Conservation (phyloP, 192 early-diverging fungal species). For the Rhizoclosmatium sp. region DNA sequence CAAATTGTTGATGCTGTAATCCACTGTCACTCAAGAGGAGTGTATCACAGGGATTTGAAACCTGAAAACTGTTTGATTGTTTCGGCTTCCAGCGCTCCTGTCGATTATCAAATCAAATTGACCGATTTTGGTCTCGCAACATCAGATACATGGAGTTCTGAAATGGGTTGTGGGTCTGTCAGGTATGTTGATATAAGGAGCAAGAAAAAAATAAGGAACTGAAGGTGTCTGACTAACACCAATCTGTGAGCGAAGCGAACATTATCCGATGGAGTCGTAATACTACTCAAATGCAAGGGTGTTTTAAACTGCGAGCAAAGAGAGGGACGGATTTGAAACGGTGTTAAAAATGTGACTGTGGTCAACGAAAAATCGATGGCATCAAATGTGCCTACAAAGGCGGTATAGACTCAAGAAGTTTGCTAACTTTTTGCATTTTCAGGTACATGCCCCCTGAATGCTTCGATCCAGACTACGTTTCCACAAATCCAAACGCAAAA, state of each 20-base stretch:
- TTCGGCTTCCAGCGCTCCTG: background rate
- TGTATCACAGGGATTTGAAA: conserved; percentile 95
- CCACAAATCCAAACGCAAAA: conserved; percentile 18
- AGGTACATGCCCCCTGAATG: conserved; percentile 87
- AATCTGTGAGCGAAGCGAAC: too few species aligned
- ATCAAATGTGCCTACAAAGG: too few species aligned
- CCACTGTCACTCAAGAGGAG: conserved; percentile 75
- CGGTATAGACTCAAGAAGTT: too few species aligned
- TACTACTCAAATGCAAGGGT: too few species aligned
- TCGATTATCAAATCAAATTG: conserved; percentile 68
- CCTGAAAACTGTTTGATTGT: conserved; percentile 78
- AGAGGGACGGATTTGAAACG: too few species aligned
- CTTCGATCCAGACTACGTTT: conserved; percentile 33
- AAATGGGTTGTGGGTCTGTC: conserved; percentile 89
- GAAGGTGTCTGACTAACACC: too few species aligned
- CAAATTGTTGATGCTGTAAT: conserved; percentile 83
- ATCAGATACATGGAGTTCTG: conserved; percentile 71
- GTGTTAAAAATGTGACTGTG: too few species aligned
- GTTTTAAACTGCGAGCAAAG: too few species aligned
- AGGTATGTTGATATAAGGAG: conserved; percentile 43
- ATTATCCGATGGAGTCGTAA: too few species aligned
- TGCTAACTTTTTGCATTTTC: too few species aligned
- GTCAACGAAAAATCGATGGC: too few species aligned
- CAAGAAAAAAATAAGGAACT: too few species aligned
- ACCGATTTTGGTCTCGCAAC: conserved; percentile 98